These are phyloP conservation scores for Protomyces pachydermus DNA, from an alignment of 1,139 yeast genomes.

Conservation along the genomic window DNA sequence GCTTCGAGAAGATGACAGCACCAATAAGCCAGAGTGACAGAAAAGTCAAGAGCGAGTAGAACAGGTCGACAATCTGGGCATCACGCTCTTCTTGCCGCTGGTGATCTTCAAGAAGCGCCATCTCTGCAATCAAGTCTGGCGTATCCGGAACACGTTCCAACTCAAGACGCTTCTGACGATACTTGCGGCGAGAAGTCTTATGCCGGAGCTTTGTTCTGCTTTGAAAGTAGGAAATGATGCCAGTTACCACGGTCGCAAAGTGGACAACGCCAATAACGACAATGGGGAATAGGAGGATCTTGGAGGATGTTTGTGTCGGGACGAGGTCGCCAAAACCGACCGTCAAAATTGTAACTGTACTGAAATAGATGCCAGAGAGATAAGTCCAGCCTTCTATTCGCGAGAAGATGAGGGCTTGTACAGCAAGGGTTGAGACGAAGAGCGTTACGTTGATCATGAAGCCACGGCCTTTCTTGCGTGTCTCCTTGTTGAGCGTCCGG, in stretches of 20 bases:
- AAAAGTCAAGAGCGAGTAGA: constrained; percentile 42
- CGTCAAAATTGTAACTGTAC: constrained; percentile 8
- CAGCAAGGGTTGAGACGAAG: neutral
- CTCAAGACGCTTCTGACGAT: neutral
- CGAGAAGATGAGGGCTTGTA: constrained; percentile 18
- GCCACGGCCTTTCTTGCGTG: constrained; percentile 13
- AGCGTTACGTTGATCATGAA: constrained; percentile 23
- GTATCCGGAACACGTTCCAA: neutral
- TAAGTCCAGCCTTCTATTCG: constrained; percentile 18
- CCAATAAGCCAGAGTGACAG: constrained; percentile 65
- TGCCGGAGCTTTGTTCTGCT: neutral
- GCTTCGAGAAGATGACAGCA: constrained; percentile 52
- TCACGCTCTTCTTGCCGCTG: constrained; percentile 6
- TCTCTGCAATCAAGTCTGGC: constrained; percentile 4
- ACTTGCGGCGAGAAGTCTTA: neutral
- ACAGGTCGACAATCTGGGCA: constrained; percentile 2
- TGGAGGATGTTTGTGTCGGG: constrained; percentile 15
- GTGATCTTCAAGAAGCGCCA: constrained; percentile 2
- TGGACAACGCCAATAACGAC: constrained; percentile 25
- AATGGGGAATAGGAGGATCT: constrained; percentile 13
- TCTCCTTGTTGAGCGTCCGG: constrained; percentile 5
- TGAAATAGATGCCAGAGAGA: constrained; percentile 12
- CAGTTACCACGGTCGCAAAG: constrained; percentile 4
- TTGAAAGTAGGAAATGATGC: constrained; percentile 10
- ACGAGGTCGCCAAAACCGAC: constrained; percentile 23